Base-by-base conservation (phyloP, 257 asterid species). In the Ajuga chamaepitys region DNA sequence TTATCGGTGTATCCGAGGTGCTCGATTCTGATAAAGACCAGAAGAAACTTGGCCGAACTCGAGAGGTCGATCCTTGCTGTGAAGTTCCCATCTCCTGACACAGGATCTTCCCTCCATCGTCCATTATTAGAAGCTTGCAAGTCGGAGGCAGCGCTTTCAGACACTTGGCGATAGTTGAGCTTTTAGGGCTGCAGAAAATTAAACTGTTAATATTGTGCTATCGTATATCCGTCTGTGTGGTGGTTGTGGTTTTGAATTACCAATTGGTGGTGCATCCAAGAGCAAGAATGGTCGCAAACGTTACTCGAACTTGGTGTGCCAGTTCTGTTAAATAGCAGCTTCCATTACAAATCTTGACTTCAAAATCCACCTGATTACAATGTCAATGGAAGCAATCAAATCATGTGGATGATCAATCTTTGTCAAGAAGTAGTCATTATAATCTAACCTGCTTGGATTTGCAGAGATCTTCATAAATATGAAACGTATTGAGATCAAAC, bases 81-180 rank as follows among this genome's bases (percentile, higher is more conserved):
- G 91, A 87, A 72, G 88, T 87, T 67, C 95, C 95, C 75, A 64
- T 74, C 70, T 65, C 82, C 73, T 77, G 87, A 56, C 74, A 48
- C 35, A 85, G 62, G 67, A 89, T 63, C 76, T 70, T 83, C 20
- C 97, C 95, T 45, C 79, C 85, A 38, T 61, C 46, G 38, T 82
- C 91, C 83, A 87, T 77, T 66, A 85, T 78, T 17, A 85, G 70
- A 66, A 89, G 95, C 70, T 77, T 67, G 74, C 97, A 89, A 58
- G 88, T 82, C 6, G 97, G 97, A 82, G 97, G 95, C 77, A 89
- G 57, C 56, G 80, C 78, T 77, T 82, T 89, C 76, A 79, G 74
- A 70, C 14, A 66, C 46, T 74, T 79, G 51, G 83, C 71, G 7
- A 75, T 50, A 8, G 61, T 74, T 18, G 86, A 66, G 62, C 77